Base-by-base conservation (phyloP, 2,329 filamentous ascomycete genomes). In the Chaetomium strumarium region DNA sequence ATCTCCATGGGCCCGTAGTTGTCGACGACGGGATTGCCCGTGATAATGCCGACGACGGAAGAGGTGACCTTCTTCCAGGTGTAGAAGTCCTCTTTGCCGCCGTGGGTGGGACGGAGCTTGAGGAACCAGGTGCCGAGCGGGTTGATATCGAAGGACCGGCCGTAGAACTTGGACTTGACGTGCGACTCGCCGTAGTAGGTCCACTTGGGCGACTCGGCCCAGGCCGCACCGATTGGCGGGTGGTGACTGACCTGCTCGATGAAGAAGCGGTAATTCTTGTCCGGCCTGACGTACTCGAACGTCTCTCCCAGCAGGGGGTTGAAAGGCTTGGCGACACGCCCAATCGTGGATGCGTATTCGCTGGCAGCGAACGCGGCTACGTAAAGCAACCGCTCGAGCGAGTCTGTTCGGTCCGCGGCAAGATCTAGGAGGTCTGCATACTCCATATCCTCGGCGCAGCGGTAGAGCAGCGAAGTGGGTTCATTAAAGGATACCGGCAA, bases 51-150 rank as follows among this genome's bases (percentile, higher is more conserved):
- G 55, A 97, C 85, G n/a, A 99, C 93, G 1, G 91, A 95, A 1
- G 90, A 93, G 1, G 91, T 97, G 16, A 96, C 90, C 73, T 99
- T 99, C 72, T 96, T 97, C 93, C 93, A 99, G 0, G 92, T 96
- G 70, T 95, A 99, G 1, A 96, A 75, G 61, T 99, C 93, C 58
- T 88, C 84, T 62, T 86, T 85, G 10, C 84, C 86, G 3, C 86
- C 89, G 3, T 81, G 76, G 0, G 79, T 80, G 0, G 91, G 90
- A 1, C 90, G 85, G 29, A 99, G 76, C 64, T 80, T 88, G 55
- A 97, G 74, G 74, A 97, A 99, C 93, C 93, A 99, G 8, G 93
- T 99, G 33, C 93, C 93, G 10, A 97, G 80, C 3, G 90, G 91
- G 64, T 96, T 95, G 69, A 97, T 90, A 63, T 99, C 93, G 66